A percentile compares a stretch with the other conserved stretches of the same genome.
phyloP scores from a whole-genome alignment of 441 rosid species.

The Aquilaria agallochum region DNA sequence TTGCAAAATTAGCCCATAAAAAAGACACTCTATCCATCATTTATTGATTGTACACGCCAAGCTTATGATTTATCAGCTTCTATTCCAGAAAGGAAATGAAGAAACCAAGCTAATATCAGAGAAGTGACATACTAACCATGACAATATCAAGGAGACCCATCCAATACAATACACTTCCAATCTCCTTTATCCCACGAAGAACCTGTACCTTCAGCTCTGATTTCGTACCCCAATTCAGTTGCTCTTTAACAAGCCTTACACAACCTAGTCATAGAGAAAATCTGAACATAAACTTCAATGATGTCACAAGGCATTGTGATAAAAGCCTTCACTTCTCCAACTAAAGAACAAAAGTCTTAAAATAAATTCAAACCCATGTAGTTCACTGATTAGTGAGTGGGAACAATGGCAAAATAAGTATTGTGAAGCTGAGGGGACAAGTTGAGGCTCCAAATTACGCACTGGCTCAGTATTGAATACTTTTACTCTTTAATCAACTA shows the following conservation, averaged over 20 bases:
- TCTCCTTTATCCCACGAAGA: slow-evolving; percentile 92
- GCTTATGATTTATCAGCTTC: neutral
- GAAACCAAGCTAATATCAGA: too few relatives aligned
- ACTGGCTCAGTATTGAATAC: too few relatives aligned
- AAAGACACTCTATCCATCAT: slow-evolving; percentile 5
- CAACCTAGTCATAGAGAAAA: slow-evolving; percentile 57
- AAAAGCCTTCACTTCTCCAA: slow-evolving; percentile 1
- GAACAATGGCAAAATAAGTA: too few relatives aligned
- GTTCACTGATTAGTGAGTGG: too few relatives aligned
- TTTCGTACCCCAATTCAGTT: slow-evolving; percentile 89
- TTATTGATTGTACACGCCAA: slow-evolving; percentile 1
- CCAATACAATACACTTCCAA: slow-evolving; percentile 93
- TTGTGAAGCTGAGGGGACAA: too few relatives aligned
- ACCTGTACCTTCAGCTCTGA: slow-evolving; percentile 92
- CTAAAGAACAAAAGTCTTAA: neutral
- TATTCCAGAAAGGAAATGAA: neutral
- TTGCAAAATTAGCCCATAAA: slow-evolving; percentile 21
- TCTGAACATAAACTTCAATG: slow-evolving; percentile 11
- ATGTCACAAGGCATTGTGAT: neutral
- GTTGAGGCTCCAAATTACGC: too few relatives aligned
- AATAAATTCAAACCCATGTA: too few relatives aligned
- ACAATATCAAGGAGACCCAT: slow-evolving; percentile 97
- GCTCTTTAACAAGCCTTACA: slow-evolving; percentile 93
- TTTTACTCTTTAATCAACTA: too few relatives aligned
- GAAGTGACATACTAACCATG: slow-evolving; percentile 55